Evolutionary conservation across 2,329 filamentous ascomycete species (phyloP), one percentile per base, ranked within the genome.

Genomic region (Trichoderma brevicompactum): DNA sequence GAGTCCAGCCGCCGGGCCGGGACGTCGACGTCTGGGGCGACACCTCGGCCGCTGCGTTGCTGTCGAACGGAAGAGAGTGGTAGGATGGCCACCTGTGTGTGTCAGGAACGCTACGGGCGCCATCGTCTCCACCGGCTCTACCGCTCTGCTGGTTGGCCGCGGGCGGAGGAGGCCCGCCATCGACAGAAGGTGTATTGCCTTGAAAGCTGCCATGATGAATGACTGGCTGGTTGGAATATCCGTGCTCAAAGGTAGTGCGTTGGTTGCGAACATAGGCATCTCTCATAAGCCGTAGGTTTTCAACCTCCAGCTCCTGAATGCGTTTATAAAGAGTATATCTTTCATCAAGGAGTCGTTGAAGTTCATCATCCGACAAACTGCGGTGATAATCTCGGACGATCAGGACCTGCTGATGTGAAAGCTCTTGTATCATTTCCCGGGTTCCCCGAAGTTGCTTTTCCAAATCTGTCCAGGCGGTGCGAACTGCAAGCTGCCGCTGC

Each of bases 131-230:
- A 38, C 7, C 36, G 2, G 7, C 40, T 44, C 5, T 44, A 38
- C 36, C 36, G 2, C 40, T 44, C 5, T 44, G 38, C 40, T 23
- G n/a, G 40, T 38, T 19, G 5, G 41, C 54, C 28, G 41, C 7
- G 10, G 52, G 40, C 6, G 54, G 15, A 44, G 54, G 41, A 36
- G 28, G n/a, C 3, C 40, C 13, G 19, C 44, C 23, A 10, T 50
- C 46, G 10, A 50, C 19, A 7, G 19, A 2, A 17, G 64, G 40
- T 3, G 43, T 19, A 28, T 40, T 38, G 2, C 71, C 70, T 5
- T 79, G 70, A 56, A 80, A 80, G 68, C 80, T 75, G 44, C 74
- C 74, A 36, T 56, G 28, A 15, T 56, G 2, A 44, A 36, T 32
- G 23, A 56, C 13, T 34, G 40, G 38, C 40, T n/a, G 23, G 23